These are phyloP conservation scores for Leccinum subtestaceum DNA, from an alignment of 768 basidiomycete genomes.

Conservation along the genomic window DNA sequence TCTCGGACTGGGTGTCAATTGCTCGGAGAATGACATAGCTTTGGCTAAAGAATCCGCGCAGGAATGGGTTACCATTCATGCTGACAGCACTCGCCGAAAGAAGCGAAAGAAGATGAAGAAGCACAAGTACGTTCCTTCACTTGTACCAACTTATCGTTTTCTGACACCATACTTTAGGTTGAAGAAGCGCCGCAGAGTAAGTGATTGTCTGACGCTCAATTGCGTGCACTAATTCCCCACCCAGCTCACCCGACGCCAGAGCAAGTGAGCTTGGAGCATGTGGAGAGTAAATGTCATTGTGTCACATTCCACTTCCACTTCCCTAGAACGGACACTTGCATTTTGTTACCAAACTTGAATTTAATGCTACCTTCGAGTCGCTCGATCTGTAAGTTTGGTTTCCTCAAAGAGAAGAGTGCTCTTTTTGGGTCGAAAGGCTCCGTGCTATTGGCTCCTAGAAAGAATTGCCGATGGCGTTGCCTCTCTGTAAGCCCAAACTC, in stretches of 20 bases:
- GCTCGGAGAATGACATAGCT: conserved; percentile 48
- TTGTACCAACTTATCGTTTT: conserved; percentile 4
- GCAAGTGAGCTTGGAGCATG: conserved; percentile 20
- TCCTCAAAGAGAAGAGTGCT: background rate
- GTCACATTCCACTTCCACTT: background rate
- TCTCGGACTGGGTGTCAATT: conserved; percentile 57
- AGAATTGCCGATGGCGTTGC: background rate
- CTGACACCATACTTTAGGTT: conserved; percentile 46
- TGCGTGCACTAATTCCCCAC: conserved; percentile 13
- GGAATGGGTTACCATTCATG: conserved; percentile 61
- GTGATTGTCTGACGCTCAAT: conserved; percentile 25
- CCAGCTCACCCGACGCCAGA: conserved; percentile 47
- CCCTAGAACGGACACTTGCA: conserved; percentile 2
- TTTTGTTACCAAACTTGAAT: conserved; percentile 2
- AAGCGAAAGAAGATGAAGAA: conserved; percentile 94
- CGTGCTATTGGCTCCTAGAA: background rate
- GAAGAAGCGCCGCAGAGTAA: conserved; percentile 86
- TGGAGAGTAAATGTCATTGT: background rate
- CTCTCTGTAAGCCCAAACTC: conserved; percentile 52
- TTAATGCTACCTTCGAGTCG: background rate
- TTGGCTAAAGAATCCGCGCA: conserved; percentile 53
- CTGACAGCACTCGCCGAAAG: conserved; percentile 85
- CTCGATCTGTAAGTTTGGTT: background rate
- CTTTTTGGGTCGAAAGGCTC: background rate
- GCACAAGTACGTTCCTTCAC: conserved; percentile 69